These are phyloP conservation scores for Astrothelium macrocarpum DNA, from an alignment of 495 filamentous ascomycete species.

Conservation along the genomic window DNA sequence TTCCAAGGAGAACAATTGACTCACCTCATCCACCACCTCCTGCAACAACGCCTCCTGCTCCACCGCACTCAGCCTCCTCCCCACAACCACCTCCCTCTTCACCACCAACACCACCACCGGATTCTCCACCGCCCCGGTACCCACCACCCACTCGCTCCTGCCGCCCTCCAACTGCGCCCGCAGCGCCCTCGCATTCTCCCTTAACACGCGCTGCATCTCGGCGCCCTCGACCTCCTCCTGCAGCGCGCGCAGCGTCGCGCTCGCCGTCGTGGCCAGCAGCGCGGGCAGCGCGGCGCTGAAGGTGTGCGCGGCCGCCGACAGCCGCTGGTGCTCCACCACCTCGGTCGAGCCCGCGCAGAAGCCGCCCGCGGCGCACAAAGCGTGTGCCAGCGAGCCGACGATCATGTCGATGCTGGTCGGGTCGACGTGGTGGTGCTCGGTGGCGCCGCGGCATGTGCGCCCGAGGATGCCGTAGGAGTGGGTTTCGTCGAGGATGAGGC, in stretches of 20 bases:
- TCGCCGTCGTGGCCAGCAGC: slow-evolving; percentile 87
- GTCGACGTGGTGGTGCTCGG: slow-evolving; percentile 93
- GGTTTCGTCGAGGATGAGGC: slow-evolving; percentile 92
- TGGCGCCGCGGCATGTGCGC: slow-evolving; percentile 79
- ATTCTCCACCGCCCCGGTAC: slow-evolving; percentile 74
- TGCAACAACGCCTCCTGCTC: slow-evolving; percentile 83
- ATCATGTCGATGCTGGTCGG: slow-evolving; percentile 89
- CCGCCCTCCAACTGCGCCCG: slow-evolving; percentile 82
- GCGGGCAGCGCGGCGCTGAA: slow-evolving; percentile 92
- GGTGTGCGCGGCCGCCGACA: slow-evolving; percentile 81
- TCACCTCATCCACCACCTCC: slow-evolving; percentile 89
- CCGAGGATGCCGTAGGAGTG: slow-evolving; percentile 94
- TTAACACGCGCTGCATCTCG: slow-evolving; percentile 61
- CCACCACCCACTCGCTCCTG: slow-evolving; percentile 83
- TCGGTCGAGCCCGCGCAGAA: slow-evolving; percentile 88
- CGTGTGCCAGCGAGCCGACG: slow-evolving; percentile 80
- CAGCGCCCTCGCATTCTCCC: slow-evolving; percentile 75
- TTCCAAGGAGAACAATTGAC: slow-evolving; percentile 13
- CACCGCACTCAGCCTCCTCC: slow-evolving; percentile 51
- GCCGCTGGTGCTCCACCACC: slow-evolving; percentile 90
- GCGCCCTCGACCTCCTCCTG: slow-evolving; percentile 79
- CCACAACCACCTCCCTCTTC: slow-evolving; percentile 68
- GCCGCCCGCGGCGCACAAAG: slow-evolving; percentile 83
- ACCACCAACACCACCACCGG: slow-evolving; percentile 78
- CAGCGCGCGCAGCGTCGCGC: slow-evolving; percentile 73